Base-by-base conservation (phyloP, 164 flowering plant species). In the Nymphaea colorata region DNA sequence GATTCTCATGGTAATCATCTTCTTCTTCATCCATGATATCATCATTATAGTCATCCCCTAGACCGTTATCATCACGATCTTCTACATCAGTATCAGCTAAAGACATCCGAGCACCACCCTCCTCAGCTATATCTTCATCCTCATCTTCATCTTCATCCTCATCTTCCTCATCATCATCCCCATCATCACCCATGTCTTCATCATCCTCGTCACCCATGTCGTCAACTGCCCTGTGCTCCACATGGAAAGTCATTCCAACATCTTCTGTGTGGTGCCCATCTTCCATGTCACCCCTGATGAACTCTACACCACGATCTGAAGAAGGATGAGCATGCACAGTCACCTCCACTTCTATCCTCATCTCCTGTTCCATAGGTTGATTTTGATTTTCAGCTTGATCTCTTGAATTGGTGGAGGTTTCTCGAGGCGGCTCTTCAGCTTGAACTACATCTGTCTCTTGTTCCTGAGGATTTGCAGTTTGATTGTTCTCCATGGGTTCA, bases 31-130 rank as follows among this genome's bases (percentile, higher is more conserved):
- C 93, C 71, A 87, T 78, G 83, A 89, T 82, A 3, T 87, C 97
- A 78, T 92, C 98, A 78, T 85, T 87, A 71, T 83, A 90, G 63
- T 88, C 96, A 79, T 88, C 96, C 65, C 85, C 96, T 73, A 88
- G 73, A n/a, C 91, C 95, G 79, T 81, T 69, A 75, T 90, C 96
- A 79, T 92, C 98, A 74, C 86, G 93, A 66, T 93, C 98, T 63
- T 93, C 98, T 61, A 80, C 90, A 82, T 93, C 96, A 59, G 96
- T 90, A 78, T 90, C 98, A 72, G 85, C 93, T n/a, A 90, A 76
- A 66, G 96, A 86, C 93, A 93, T 85, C 81, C 87, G 69, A 42
- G 82, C 93, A 66, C 86, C 84, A 67, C 96, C 93, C 76, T 93
- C 96, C 77, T 86, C 96, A 3, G 84, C 95, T 71, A 87, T 82